phyloP scores from a whole-genome alignment of 2,329 filamentous ascomycete species.

The Aspergillus neoniger region DNA sequence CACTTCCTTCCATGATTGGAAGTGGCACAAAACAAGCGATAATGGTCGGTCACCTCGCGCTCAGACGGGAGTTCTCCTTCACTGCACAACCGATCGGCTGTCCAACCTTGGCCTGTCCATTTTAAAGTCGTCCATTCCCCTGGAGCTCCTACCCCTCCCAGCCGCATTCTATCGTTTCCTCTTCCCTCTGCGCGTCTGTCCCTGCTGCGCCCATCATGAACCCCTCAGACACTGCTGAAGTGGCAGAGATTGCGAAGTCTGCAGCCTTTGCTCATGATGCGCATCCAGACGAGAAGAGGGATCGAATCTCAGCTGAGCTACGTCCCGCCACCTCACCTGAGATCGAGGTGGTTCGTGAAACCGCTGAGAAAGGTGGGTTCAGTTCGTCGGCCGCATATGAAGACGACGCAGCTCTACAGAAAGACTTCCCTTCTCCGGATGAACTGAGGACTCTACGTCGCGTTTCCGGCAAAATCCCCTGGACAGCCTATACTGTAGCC shows the following conservation, averaged over 20 bases:
- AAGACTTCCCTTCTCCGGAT: constrained; percentile 32
- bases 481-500: constrained; percentile 68
- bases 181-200: neutral
- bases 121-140: constrained; percentile 4
- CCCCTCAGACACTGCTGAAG: constrained; percentile 28
- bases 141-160: neutral
- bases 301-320: constrained; percentile 3
- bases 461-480: constrained; percentile 54
- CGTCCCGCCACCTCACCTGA: constrained; percentile 8
- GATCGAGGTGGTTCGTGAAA: constrained; percentile 13
- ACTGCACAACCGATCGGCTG: neutral
- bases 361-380: neutral
- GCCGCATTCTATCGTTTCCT: neutral
- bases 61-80: neutral
- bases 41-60: neutral
- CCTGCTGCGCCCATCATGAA: constrained; percentile 24
- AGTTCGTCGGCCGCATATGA: neutral
- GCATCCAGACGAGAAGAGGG: constrained; percentile 19
- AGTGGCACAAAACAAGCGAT: neutral
- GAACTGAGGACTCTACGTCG: constrained; percentile 39
- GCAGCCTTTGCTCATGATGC: constrained; percentile 22
- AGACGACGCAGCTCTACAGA: constrained; percentile 1
- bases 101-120: constrained; percentile 1
- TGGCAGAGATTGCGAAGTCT: constrained; percentile 29
- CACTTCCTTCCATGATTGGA: neutral